Conservation (phyloP, 139 green algal genomes). For the Chlamydomonas schloesseri region DNA sequence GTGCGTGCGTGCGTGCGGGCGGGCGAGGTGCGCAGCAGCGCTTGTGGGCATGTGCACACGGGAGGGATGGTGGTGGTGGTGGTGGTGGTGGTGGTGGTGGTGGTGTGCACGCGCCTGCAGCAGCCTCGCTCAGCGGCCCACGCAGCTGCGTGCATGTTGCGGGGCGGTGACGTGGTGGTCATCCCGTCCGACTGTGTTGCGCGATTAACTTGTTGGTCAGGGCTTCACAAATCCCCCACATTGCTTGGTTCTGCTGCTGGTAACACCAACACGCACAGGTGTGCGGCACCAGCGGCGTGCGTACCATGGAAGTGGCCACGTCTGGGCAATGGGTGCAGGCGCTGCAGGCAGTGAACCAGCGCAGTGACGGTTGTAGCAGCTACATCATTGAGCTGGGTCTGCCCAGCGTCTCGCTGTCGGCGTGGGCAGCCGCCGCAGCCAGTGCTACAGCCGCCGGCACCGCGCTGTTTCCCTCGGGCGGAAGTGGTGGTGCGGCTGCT, state of each 20-base stretch:
- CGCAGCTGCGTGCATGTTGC: no score
- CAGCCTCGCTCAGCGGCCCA: not conserved
- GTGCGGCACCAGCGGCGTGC: not conserved
- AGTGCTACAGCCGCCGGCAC: not conserved
- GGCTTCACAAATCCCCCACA: no score
- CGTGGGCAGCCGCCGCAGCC: not conserved
- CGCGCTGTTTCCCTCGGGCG: not conserved
- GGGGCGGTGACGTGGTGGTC: no score
- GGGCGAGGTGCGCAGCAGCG: not conserved
- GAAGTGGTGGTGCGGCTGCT: no score
- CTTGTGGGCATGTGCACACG: not conserved
- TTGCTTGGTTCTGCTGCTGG: no score
- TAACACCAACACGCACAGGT: no score
- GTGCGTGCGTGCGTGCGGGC: not conserved
- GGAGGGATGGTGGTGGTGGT: not conserved
- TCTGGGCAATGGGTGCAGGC: not conserved
- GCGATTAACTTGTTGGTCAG: no score
- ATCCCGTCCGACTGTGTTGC: no score
- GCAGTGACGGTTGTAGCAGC: not conserved
- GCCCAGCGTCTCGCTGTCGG: slow-evolving; percentile 1
- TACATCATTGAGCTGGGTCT: not conserved
- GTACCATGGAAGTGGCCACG: not conserved
- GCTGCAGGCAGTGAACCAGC: not conserved
- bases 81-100: not conserved
- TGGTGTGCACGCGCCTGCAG: no score